Evolutionary conservation across 2,329 filamentous ascomycete genomes (phyloP).

Genomic region (Talaromyces sp.): DNA sequence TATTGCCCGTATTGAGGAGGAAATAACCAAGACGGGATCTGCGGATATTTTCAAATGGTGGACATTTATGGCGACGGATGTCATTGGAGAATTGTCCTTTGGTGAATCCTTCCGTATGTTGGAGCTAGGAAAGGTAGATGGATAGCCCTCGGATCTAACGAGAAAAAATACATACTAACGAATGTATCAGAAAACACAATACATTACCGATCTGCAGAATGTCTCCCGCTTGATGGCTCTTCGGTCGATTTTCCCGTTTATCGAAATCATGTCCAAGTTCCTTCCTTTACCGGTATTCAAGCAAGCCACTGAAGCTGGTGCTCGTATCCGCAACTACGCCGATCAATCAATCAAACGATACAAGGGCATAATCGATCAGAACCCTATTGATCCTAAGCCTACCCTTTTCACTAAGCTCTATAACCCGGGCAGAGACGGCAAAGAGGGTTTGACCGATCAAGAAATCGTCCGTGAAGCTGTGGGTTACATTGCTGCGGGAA

Average conservation of each 20-base stretch:
- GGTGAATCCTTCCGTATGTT: conserved; percentile 53
- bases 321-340: conserved; percentile 23
- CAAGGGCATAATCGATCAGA: conserved; percentile 15
- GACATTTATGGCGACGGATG: conserved; percentile 51
- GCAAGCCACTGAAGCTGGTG: conserved; percentile 16
- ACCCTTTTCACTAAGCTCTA: conserved; percentile 34
- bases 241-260: conserved; percentile 21
- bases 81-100: conserved; percentile 51
- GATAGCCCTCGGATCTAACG: not conserved
- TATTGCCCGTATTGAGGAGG: conserved; percentile 42
- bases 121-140: conserved; percentile 44
- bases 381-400: conserved; percentile 28
- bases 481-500: conserved; percentile 47
- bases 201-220: conserved; percentile 35
- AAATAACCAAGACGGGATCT: conserved; percentile 34
- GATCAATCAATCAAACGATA: conserved; percentile 24
- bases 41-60: conserved; percentile 52
- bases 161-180: not conserved
- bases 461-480: conserved; percentile 41
- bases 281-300: conserved; percentile 25
- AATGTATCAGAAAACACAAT: conserved; percentile 36
- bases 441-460: conserved; percentile 19
- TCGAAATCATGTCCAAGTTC: conserved; percentile 18
- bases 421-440: conserved; percentile 22
- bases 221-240: conserved; percentile 1